These are phyloP conservation scores for Yarrowia sp. DNA, from an alignment of 805 yeast species.

Conservation along the genomic window DNA sequence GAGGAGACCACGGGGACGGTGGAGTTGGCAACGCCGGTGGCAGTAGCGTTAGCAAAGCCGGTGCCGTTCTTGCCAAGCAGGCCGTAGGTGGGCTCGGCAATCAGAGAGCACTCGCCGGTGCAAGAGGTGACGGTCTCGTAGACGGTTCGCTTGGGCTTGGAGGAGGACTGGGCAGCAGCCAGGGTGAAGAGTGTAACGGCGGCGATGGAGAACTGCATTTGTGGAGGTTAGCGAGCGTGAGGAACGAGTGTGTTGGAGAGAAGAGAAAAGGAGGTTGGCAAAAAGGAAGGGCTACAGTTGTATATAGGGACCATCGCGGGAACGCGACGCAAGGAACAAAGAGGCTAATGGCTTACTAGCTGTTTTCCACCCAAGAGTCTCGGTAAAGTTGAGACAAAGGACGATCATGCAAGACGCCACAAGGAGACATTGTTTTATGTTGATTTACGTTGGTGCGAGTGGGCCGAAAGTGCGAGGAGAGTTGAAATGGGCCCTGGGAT, in stretches of 20 bases:
- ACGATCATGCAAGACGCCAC: slow-evolving; percentile 11
- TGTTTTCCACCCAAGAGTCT: not conserved
- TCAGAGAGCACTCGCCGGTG: slow-evolving; percentile 27
- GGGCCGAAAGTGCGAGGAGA: no score
- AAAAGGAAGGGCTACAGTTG: slow-evolving; percentile 3
- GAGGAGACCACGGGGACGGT: slow-evolving; percentile 21
- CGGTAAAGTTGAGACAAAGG: slow-evolving; percentile 18
- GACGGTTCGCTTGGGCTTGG: slow-evolving; percentile 34
- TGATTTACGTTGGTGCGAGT: slow-evolving; percentile 11
- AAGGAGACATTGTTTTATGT: slow-evolving; percentile 6
- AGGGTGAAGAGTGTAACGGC: slow-evolving; percentile 27
- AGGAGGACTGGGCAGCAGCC: slow-evolving; percentile 36
- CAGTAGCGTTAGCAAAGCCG: slow-evolving; percentile 23
- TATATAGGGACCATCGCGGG: slow-evolving; percentile 8
- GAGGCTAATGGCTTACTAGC: slow-evolving; percentile 13
- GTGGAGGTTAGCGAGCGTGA: slow-evolving; percentile 10
- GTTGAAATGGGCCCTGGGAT: no score
- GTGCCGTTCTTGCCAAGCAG: slow-evolving; percentile 20
- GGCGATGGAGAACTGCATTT: slow-evolving; percentile 34
- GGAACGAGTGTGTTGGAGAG: not conserved
- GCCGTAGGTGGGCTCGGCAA: slow-evolving; percentile 12
- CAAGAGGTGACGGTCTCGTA: slow-evolving; percentile 33
- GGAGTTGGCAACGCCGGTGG: slow-evolving; percentile 26
- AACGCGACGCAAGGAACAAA: slow-evolving; percentile 31
- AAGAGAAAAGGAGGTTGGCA: slow-evolving; percentile 27